Base-by-base conservation (phyloP, 169 alveolate species). In the Neospora caninum region DNA sequence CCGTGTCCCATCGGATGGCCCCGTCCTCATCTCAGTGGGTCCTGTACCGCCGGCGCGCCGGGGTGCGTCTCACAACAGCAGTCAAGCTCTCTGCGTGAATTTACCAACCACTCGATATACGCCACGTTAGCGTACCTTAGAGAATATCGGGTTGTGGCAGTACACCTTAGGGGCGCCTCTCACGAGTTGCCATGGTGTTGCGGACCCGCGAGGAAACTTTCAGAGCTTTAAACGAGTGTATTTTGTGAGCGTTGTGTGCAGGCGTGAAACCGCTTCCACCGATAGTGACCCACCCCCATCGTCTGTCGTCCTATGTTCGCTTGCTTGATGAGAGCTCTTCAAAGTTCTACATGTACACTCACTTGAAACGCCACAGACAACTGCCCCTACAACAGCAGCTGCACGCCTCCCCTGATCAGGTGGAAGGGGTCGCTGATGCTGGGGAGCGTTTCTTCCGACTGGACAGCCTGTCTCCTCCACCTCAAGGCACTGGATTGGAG, bases 181-280 rank as follows among this genome's bases (percentile, higher is more conserved):
- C 27, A 49, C 16, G 58, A 49, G 18, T 49, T 49, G 27, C 18
- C 27, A 13, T 49, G 58, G 6, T 49, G 58, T 22, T 49, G 9
- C 58, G 18, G 58, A 49, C 58, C 58, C 58, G 18, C 9, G 58
- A 22, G n/a, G n/a, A n/a, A n/a, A 49, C 0, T 49, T 49, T 49
- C 58, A 49, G 58, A 1, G 58, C 18, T 49, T 13, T 49, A 49
- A 49, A 22, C 58, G 18, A 22, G 6, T 22, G 58, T 49, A 0
- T 49, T 49, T 49, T 49, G 58, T 13, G 58, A 20, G 78, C 78
- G 78, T 29, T 20, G 78, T 64, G 7, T 82, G n/a, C 91, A 80
- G 94, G 94, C 4, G 80, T 93, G 67, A 73, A 73, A 78, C 93
- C 95, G 13, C 91, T 93, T 27, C 95, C 95, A 18, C 87, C 91